Conservation (phyloP, 176 grass and related monocot species). For the Echinochloa phyllopogon region DNA sequence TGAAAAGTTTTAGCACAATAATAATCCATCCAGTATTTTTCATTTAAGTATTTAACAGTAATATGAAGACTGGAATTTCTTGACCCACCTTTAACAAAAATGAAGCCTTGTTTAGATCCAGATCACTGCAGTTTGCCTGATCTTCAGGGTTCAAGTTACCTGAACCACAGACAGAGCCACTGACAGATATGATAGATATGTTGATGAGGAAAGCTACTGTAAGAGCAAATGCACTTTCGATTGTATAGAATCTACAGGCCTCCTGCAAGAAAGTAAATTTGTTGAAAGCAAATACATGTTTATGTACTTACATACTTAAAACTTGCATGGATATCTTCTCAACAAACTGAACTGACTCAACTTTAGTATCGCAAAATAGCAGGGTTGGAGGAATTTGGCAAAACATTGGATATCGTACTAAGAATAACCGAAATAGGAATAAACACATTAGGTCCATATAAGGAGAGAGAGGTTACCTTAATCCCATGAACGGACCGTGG, state of each 20-base stretch:
- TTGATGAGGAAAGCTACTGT: constrained; percentile 95
- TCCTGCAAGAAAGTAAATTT: constrained; percentile 70
- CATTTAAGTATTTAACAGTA: neutral
- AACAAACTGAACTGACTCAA: neutral
- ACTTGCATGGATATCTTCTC: constrained; percentile 6
- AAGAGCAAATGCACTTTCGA: constrained; percentile 98
- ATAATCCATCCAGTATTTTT: neutral
- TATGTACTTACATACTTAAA: neutral
- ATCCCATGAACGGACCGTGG: constrained; percentile 87
- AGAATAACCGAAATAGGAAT: constrained; percentile 17
- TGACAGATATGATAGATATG: constrained; percentile 94
- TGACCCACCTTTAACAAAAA: constrained; percentile 85
- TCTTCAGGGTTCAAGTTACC: constrained; percentile 74
- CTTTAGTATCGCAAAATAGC: neutral
- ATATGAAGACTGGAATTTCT: constrained; percentile 23
- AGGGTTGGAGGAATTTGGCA: neutral
- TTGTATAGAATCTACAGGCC: constrained; percentile 88
- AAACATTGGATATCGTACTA: neutral
- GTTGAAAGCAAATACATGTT: constrained; percentile 19
- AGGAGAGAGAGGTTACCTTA: constrained; percentile 56
- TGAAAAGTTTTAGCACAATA: neutral
- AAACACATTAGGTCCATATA: constrained; percentile 10
- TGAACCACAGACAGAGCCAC: constrained; percentile 87
- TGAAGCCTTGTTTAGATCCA: constrained; percentile 97
- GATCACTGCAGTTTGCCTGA: constrained; percentile 72